Evolutionary conservation across 345 rosid genomes (phyloP), one percentile per base, ranked within the genome.

Genomic region (Punica granatum): DNA sequence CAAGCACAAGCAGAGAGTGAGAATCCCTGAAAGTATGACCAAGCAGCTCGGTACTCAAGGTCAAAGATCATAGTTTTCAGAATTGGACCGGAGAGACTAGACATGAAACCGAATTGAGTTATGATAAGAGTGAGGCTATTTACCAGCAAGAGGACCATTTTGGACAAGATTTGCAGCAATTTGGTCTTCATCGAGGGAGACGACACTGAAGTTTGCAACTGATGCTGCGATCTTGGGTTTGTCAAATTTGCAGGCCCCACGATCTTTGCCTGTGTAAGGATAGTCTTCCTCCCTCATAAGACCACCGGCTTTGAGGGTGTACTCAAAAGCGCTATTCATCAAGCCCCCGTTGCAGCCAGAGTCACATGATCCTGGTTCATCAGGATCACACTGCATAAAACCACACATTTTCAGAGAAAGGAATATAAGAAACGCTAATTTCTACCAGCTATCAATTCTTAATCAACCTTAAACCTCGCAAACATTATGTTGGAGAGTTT

Each of bases 121-220:
- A 25, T 53, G 1, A 53, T 25, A 25, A 48, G 25, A 48, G 8
- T 25, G 60, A 23, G 60, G 59, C 23, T n/a, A 53, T 32, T 70
- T 82, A 89, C 96, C 88, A 48, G 96, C 96, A 70, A 89, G 95
- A 60, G 98, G 98, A 39, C 98, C 98, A 19, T 84, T 84, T 69
- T 81, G 81, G 67, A 92, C 97, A n/a, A 92, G 90, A 74, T 92
- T 92, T 2, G 98, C 97, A 35, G 98, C 92, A 19, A 92, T 92
- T 80, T 90, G 97, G 42, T 88, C 92, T 74, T 92, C 98, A 18
- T 92, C 90, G 21, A 83, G 79, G 44, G 97, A 90, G 39, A 92
- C 81, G 28, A 88, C 96, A 23, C 97, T 88, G 79, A 90, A 92
- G 82, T 92, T 92, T 66, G 98, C 79, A 58, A 90, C 97, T 37